A percentile compares a stretch with the other conserved stretches of the same genome.
Evolutionary conservation across 2,329 filamentous ascomycete genomes (phyloP).

Genomic region (Calonectria pteridis): DNA sequence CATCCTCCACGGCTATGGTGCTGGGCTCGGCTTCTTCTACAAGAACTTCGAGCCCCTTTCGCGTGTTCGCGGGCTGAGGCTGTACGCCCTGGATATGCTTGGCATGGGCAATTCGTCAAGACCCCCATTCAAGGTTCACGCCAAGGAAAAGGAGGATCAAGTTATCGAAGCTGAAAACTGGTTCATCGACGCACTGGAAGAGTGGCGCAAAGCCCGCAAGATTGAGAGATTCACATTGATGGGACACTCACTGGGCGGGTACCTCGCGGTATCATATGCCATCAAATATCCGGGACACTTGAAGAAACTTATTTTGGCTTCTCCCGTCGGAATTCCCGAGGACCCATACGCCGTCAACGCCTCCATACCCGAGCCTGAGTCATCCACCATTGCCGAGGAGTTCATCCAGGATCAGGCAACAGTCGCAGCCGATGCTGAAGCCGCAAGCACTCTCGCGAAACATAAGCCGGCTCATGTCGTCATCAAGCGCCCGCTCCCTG

Average conservation of each 20-base stretch:
- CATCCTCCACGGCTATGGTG: conserved; percentile 97
- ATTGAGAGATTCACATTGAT: conserved; percentile 94
- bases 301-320: conserved; percentile 96
- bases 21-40: conserved; percentile 97
- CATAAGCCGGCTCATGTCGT: conserved; percentile 45
- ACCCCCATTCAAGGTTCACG: conserved; percentile 85
- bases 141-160: conserved; percentile 83
- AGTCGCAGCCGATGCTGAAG: conserved; percentile 57
- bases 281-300: conserved; percentile 95
- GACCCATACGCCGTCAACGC: conserved; percentile 90
- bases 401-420: conserved; percentile 80
- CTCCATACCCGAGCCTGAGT: conserved; percentile 80
- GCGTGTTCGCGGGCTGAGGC: conserved; percentile 82
- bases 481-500: conserved; percentile 73
- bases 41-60: conserved; percentile 95
- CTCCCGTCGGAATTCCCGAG: conserved; percentile 93
- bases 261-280: conserved; percentile 94
- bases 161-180: conserved; percentile 92
- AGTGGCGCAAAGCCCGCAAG: conserved; percentile 90
- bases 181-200: conserved; percentile 96
- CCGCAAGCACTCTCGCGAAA: conserved; percentile 56
- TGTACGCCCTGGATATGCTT: conserved; percentile 94
- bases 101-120: conserved; percentile 93
- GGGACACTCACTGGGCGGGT: conserved; percentile 93
- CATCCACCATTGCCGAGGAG: conserved; percentile 81